phyloP scores from a whole-genome alignment of 345 rosid genomes.

The Orychophragmus violaceus region DNA sequence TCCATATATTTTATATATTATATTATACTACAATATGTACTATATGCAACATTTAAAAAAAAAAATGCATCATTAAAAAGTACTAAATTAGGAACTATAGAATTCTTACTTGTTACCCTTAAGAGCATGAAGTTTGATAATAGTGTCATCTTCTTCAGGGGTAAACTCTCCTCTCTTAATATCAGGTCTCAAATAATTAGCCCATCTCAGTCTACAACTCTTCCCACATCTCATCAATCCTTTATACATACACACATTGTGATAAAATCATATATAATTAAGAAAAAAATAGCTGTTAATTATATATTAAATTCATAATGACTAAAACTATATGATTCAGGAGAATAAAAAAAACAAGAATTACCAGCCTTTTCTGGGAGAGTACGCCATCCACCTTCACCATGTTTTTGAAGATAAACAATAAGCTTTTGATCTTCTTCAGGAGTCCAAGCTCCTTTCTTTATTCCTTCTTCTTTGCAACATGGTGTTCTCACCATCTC shows the following conservation, averaged over 20 bases:
- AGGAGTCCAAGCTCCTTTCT: conserved; percentile 44
- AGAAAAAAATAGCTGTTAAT: background rate
- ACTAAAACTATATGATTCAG: background rate
- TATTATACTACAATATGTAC: background rate
- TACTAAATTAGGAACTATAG: background rate
- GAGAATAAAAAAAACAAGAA: background rate
- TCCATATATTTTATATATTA: background rate
- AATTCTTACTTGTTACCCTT: conserved; percentile 43
- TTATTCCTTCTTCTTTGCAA: conserved; percentile 31
- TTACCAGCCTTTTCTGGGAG: conserved; percentile 46
- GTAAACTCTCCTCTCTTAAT: conserved; percentile 48
- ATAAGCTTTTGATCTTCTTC: conserved; percentile 40
- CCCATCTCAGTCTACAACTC: conserved; percentile 50
- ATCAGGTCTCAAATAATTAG: conserved; percentile 46
- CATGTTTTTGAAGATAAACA: conserved; percentile 28
- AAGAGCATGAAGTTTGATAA: conserved; percentile 39
- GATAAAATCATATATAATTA: background rate
- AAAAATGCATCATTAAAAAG: background rate
- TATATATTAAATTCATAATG: background rate
- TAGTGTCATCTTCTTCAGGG: conserved; percentile 35
- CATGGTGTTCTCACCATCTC: conserved; percentile 39
- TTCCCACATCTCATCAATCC: conserved; percentile 45
- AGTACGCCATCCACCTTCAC: conserved; percentile 45
- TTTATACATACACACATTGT: conserved; percentile 6
- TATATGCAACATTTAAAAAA: background rate